These are phyloP conservation scores for Choricystis sp. DNA, from an alignment of 139 green algal species.

Conservation along the genomic window DNA sequence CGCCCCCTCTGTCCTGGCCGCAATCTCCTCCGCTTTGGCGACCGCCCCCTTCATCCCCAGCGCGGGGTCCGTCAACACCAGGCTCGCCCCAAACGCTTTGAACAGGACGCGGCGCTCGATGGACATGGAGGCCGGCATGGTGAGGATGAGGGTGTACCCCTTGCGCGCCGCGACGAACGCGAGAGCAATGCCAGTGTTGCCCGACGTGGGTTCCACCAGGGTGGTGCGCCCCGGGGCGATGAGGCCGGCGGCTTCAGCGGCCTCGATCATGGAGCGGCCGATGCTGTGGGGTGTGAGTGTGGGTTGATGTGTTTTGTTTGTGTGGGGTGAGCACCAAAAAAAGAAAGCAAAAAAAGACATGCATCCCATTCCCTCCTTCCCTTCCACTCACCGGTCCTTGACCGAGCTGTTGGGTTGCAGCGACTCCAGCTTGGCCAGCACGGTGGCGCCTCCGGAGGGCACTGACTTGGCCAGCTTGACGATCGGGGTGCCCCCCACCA, in stretches of 20 bases:
- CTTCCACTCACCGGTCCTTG: no score
- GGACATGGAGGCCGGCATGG: slow-evolving; percentile 97
- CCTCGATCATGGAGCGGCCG: slow-evolving; percentile 77
- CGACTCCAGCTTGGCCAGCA: slow-evolving; percentile 21
- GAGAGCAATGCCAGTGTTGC: slow-evolving; percentile 94
- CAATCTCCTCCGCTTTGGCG: slow-evolving; percentile 81
- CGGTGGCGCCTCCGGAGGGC: slow-evolving; percentile 2
- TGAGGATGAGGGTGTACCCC: slow-evolving; percentile 94
- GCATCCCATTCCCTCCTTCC: no score
- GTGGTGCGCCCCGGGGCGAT: slow-evolving; percentile 70
- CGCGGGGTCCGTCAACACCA: slow-evolving; percentile 23
- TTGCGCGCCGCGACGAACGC: slow-evolving; percentile 85
- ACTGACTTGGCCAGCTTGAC: not conserved
- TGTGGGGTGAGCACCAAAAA: no score
- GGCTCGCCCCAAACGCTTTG: slow-evolving; percentile 56
- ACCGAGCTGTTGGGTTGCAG: slow-evolving; percentile 10
- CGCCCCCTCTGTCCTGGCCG: slow-evolving; percentile 33
- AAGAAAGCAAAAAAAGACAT: no score
- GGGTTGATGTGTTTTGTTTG: no score
- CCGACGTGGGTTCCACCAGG: slow-evolving; percentile 77
- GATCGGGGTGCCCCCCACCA: not conserved
- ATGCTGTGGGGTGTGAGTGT: no score
- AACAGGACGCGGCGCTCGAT: slow-evolving; percentile 87
- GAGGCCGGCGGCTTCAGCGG: slow-evolving; percentile 65
- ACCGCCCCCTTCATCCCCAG: slow-evolving; percentile 60